Evolutionary conservation across 1,284 basidiomycete species (phyloP).

Genomic region (Inonotus obliquus): DNA sequence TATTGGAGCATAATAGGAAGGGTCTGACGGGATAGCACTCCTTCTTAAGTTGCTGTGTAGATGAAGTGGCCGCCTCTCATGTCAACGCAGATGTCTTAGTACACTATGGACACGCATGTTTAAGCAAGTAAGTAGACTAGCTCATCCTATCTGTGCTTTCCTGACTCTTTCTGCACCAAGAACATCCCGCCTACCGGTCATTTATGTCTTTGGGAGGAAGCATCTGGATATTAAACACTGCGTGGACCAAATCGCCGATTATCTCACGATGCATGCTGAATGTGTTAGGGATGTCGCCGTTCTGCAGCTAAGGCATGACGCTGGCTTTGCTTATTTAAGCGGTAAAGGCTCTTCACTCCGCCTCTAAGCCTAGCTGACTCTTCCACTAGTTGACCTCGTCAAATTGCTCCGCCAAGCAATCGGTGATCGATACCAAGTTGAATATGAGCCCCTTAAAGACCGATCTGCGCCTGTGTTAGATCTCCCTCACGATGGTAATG

Average conservation of each 20-base stretch:
- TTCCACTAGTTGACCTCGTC: constrained; percentile 24
- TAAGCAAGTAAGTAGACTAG: constrained; percentile 65
- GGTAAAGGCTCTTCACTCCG: constrained; percentile 35
- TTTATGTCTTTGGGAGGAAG: constrained; percentile 82
- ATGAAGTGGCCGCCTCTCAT: constrained; percentile 94
- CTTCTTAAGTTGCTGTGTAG: constrained; percentile 83
- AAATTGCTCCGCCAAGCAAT: constrained; percentile 19
- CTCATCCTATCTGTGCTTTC: not conserved
- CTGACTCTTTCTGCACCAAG: constrained; percentile 31
- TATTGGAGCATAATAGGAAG: not conserved
- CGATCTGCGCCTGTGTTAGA: constrained; percentile 10
- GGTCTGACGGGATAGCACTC: not conserved
- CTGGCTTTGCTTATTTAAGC: constrained; percentile 71
- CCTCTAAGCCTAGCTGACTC: not conserved
- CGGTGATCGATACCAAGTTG: constrained; percentile 20
- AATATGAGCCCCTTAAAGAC: constrained; percentile 16
- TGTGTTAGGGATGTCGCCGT: constrained; percentile 20
- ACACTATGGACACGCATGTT: constrained; percentile 96
- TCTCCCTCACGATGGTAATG: not conserved
- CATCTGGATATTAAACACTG: constrained; percentile 49
- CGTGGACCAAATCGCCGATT: constrained; percentile 37
- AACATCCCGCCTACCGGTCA: constrained; percentile 74
- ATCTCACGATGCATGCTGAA: constrained; percentile 25
- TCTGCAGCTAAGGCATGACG: constrained; percentile 72
- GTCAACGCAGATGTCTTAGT: constrained; percentile 89